Base-by-base conservation (phyloP, 1,284 basidiomycete genomes). In the Pascua guehoae region DNA sequence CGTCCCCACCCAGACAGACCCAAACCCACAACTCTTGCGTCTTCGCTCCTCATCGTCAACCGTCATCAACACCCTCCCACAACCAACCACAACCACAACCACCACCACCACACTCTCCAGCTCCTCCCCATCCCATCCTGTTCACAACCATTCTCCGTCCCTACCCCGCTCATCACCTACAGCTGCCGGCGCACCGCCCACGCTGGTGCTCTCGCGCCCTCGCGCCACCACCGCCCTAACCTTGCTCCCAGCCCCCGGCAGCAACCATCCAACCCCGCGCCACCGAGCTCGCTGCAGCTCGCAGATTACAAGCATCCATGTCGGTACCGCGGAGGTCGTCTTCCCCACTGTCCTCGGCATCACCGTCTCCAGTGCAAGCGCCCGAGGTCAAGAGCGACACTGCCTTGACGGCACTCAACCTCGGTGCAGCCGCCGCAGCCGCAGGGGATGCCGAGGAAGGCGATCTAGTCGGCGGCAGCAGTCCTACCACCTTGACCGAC, bases 401-500 rank as follows among this genome's bases (percentile, higher is more conserved):
- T 5, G 39, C 51, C 5, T 51, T 48, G 8, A 43, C 57, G 0
- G 18, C 48, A 10, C 51, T 62, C 46, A 41, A 56, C 42, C 56
- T 62, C 14, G 56, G 60, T 17, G 37, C 56, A 10, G 32, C 60
- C 9, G 54, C 51, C 14, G 49, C 39, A 2, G 17, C 48, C 2
- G 17, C 41, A 11, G 15, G 12, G 12, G 48, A 53, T 32, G 24
- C 24, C 36, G 53, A 56, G 2, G 57, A 62, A 1, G 49, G 49
- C 14, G 61, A 56, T 44, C 50, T 62, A 24, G 24, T 61, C 8
- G 61, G 61, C 17, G 56, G 62, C 18, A 63, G 62, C 49, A 60
- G 58, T 39, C 62, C 62, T n/a, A 63, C 62, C 14, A 63, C 62
- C 1, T 45, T 60, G 37, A 63, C 62, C 3, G 58, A 60, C 39